Percentiles rank a stretch among this genome's conserved stretches.
These are phyloP conservation scores for Cymbopogon citratus DNA, from an alignment of 176 grass and related monocot species.

Conservation along the genomic window DNA sequence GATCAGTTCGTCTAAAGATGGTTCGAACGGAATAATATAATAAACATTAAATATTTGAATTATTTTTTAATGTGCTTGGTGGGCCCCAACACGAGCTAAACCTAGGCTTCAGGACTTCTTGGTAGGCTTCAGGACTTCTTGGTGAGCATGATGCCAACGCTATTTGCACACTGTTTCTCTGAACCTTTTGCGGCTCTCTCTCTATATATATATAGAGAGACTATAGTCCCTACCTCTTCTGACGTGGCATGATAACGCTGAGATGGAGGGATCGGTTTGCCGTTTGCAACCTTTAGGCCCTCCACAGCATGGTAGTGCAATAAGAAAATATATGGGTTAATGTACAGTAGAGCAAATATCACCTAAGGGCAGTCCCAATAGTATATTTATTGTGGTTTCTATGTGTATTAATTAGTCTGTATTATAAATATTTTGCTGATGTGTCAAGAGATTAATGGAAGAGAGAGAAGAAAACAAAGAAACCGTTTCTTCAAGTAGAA, in stretches of 20 bases:
- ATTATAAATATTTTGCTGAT: too few species aligned
- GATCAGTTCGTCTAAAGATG: too few species aligned
- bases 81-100: not conserved
- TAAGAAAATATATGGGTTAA: too few species aligned
- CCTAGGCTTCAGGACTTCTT: not conserved
- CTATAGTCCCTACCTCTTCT: not conserved
- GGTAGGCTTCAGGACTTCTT: not conserved
- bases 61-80: not conserved
- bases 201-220: not conserved
- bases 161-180: not conserved
- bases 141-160: not conserved
- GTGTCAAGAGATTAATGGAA: too few species aligned
- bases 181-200: not conserved
- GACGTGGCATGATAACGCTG: constrained; percentile 12
- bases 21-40: not conserved
- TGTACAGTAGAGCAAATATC: too few species aligned
- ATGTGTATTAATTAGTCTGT: too few species aligned
- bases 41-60: too few species aligned
- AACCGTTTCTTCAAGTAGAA: too few species aligned
- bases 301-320: too few species aligned
- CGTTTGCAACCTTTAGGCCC: not conserved
- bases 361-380: too few species aligned
- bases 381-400: too few species aligned
- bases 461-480: too few species aligned
- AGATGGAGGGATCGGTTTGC: not conserved